A percentile compares a stretch with the other conserved stretches of the same genome.
Conservation (phyloP, 768 basidiomycete genomes). For the Asterophora lycoperdoides region DNA sequence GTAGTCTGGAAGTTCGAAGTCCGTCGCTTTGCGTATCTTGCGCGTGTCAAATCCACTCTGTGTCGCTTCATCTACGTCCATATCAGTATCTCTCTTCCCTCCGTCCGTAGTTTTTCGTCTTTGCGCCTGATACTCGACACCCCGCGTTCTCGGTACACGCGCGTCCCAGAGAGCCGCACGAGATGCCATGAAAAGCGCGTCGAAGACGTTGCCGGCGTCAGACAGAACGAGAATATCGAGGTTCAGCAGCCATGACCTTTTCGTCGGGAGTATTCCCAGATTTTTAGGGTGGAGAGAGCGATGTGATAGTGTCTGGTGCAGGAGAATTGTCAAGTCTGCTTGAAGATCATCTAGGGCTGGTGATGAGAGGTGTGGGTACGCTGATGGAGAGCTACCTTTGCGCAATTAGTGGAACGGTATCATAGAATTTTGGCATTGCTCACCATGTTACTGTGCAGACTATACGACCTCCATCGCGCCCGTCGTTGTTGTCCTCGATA, state of each 20-base stretch:
- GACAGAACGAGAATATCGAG: conserved; percentile 73
- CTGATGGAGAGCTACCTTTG: conserved; percentile 69
- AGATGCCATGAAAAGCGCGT: conserved; percentile 76
- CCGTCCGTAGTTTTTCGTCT: conserved; percentile 13
- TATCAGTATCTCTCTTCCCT: conserved; percentile 32
- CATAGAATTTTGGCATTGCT: conserved; percentile 22
- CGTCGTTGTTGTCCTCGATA: conserved; percentile 35
- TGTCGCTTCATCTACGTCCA: conserved; percentile 52
- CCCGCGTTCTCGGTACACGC: conserved; percentile 69
- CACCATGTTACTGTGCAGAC: conserved; percentile 75
- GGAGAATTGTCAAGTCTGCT: conserved; percentile 59
- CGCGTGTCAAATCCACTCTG: conserved; percentile 60
- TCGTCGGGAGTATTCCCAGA: conserved; percentile 51
- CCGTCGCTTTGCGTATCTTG: conserved; percentile 48
- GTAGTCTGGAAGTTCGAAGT: conserved; percentile 84
- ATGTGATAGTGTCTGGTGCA: conserved; percentile 65
- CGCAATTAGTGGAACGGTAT: conserved; percentile 10
- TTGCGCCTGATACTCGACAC: conserved; percentile 61
- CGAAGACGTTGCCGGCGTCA: conserved; percentile 71
- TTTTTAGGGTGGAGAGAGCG: conserved; percentile 62
- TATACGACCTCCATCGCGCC: conserved; percentile 57
- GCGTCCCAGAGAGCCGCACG: conserved; percentile 80
- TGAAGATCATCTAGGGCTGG: conserved; percentile 72
- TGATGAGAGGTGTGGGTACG: conserved; percentile 66
- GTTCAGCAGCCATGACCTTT: conserved; percentile 72